Percentiles rank a stretch among this genome's conserved stretches.
These are phyloP conservation scores for Somion occarium DNA, from an alignment of 1,284 basidiomycete species.

Conservation along the genomic window DNA sequence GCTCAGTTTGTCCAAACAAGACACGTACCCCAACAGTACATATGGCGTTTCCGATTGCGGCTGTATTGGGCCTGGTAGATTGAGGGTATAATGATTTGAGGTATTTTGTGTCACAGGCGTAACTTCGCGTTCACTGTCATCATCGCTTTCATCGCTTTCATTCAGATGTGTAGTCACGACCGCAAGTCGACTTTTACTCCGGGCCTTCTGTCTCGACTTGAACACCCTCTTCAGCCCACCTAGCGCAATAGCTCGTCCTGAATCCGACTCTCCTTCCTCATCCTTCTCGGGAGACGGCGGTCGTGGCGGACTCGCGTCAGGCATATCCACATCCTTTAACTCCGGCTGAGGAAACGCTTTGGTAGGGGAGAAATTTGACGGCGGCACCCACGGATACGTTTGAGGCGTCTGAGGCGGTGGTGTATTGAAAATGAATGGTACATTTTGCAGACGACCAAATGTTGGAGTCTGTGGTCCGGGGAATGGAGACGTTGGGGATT, in stretches of 20 bases:
- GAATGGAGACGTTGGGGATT: constrained; percentile 39
- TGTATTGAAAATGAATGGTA: constrained; percentile 68
- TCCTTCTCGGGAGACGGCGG: constrained; percentile 22
- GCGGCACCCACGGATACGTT: constrained; percentile 59
- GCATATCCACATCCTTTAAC: constrained; percentile 66
- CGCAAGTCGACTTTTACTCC: constrained; percentile 27
- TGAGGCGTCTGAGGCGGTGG: constrained; percentile 43
- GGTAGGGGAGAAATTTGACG: constrained; percentile 48
- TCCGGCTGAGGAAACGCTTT: constrained; percentile 61
- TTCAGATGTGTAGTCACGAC: constrained; percentile 22
- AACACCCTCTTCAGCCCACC: constrained; percentile 72
- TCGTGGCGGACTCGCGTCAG: constrained; percentile 54
- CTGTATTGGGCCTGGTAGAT: constrained; percentile 57
- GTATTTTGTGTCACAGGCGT: constrained; percentile 46
- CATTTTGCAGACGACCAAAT: constrained; percentile 57
- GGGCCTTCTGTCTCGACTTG: constrained; percentile 52
- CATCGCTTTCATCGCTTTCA: constrained; percentile 36
- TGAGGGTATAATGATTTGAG: constrained; percentile 77
- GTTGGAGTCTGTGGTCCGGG: constrained; percentile 41
- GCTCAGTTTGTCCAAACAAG: constrained; percentile 17
- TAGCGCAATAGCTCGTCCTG: constrained; percentile 42
- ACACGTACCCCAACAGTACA: constrained; percentile 71
- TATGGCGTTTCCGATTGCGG: constrained; percentile 62
- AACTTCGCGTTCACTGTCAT: constrained; percentile 30
- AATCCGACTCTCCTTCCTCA: constrained; percentile 31